Base-by-base conservation (phyloP, 352 stramenopile species). In the Globisporangium cederbergense region DNA sequence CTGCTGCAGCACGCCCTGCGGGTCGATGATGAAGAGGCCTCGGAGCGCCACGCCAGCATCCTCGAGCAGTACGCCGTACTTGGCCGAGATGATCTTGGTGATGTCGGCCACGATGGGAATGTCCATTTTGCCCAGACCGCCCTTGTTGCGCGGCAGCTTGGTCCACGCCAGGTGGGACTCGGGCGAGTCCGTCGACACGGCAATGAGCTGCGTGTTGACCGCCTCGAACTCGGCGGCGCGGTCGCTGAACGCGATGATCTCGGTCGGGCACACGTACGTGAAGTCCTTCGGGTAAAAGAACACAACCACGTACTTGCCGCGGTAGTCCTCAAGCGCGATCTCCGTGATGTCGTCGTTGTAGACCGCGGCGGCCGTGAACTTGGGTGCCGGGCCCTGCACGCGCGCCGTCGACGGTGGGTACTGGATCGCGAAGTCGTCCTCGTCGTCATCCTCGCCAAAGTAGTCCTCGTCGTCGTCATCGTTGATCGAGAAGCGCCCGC, bases 211-310 rank as follows among this genome's bases (percentile, higher is more conserved):
- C 70, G 87, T 83, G 74, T 93, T 91, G n/a, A 96, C 51, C 20
- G 74, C 79, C 59, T 93, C 81, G 50, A 97, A 97, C 42, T 96
- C 86, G 38, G 73, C 73, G 1, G 82, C 83, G 47, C 86, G 74
- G 79, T 97, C 90, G 61, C 86, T 95, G 72, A 96, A 96, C 28
- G 90, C 88, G 64, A 96, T 96, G 71, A 97, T 96, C 74, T 97
- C 90, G 13, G 90, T 97, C 51, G 90, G 90, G 62, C 90, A 97
- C 64, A 97, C 90, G 70, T 92, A 93, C 62, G 87, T 93, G 58
- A 95, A 95, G 67, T 95, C 90, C 79, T 96, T 96, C 3, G 90
- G 90, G 76, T 97, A 97, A 70, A 97, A 97, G 71, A 97, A 93
- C 34, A 97, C 66, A 66, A 96, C 88, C 22, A 95, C 79, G 74